Evolutionary conservation across 257 asterid species (phyloP).

Genomic region (Solanum arcanum): DNA sequence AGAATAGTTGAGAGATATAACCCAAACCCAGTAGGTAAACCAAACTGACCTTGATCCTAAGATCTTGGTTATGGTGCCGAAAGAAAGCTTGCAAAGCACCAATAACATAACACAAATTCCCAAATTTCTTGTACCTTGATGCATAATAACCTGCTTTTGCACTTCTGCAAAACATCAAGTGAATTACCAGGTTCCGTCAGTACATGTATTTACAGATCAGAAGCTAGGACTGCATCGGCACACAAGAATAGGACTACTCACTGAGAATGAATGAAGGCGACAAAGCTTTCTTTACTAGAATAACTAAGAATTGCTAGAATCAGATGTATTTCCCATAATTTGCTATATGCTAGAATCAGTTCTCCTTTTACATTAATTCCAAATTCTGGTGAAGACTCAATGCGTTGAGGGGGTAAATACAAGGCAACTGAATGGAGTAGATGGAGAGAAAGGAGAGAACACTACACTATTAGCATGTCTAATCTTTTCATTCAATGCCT

Average conservation of each 20-base stretch:
- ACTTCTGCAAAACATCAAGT: slow-evolving; percentile 41
- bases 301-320: neutral
- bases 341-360: neutral
- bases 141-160: slow-evolving; percentile 93
- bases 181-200: neutral
- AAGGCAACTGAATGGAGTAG: neutral
- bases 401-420: neutral
- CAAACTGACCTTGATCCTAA: slow-evolving; percentile 62
- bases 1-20: neutral
- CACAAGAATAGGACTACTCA: neutral
- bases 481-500: neutral
- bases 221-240: neutral
- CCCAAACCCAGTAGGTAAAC: neutral
- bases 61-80: slow-evolving; percentile 64
- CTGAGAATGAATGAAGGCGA: neutral
- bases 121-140: slow-evolving; percentile 76
- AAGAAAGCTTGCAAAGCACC: slow-evolving; percentile 82
- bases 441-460: neutral
- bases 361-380: neutral
- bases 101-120: slow-evolving; percentile 79
- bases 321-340: neutral
- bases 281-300: neutral
- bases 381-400: neutral
- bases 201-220: neutral
- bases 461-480: neutral